Base-by-base conservation (phyloP, 257 asterid genomes). In the Penstemon newberryi region DNA sequence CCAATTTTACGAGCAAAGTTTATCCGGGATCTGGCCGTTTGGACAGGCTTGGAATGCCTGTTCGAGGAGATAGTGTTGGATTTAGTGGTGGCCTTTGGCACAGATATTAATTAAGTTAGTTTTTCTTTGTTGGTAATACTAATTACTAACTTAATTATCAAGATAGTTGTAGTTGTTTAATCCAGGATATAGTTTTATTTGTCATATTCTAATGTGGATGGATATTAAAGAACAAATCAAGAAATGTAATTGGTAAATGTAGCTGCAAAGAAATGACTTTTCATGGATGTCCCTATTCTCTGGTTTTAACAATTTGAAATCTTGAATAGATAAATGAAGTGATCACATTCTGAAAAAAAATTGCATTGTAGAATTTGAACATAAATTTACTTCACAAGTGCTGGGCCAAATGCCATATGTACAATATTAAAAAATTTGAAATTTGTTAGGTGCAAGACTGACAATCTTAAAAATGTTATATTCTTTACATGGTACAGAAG, bases 11-110 rank as follows among this genome's bases (percentile, higher is more conserved):
- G 1, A 81, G 47, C 70, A 88, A 89, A 60, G 96, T 84, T 56
- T 93, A 90, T 58, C 95, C 88, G 0, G 97, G 96, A 6, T 92
- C 96, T 0, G 96, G 98, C 39, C 89, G 86, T 0, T 57, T 92
- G 64, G 98, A 89, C 80, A 71, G 87, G 82, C 79, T 81, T 7
- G 96, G 98, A 11, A 73, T 89, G 90, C 96, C 98, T 2, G 13
- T 83, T 11, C 60, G 81, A 61, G 83, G 83, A 46, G 90, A 86
- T 39, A 67, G 52, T 5, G 60, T 60, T 25, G 92, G 88, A 41
- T 74, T 66, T 70, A 75, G 82, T 66, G 82, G 92, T 7, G 83
- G 88, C 2, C 82, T 78, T 19, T 86, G 81, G 79, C 85, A 76
- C 65, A 82, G 82, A 72, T 83, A 59, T 67, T 85, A 84, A 82